A percentile compares a stretch with the other conserved stretches of the same genome.
phyloP scores from a whole-genome alignment of 78 protist species.

The Mantamonas sphyraenae region DNA sequence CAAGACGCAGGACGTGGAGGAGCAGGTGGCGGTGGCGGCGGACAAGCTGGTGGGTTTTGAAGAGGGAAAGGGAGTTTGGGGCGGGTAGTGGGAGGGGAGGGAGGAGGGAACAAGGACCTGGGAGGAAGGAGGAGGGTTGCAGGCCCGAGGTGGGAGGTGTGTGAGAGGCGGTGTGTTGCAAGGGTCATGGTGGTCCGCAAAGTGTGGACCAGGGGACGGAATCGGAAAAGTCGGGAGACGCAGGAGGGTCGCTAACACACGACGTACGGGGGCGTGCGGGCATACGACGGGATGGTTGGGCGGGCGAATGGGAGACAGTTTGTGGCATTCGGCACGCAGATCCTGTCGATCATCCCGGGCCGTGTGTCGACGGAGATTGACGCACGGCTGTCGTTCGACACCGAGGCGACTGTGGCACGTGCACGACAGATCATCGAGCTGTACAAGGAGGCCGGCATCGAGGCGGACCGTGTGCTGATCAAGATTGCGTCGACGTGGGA shows the following conservation, averaged over 20 bases:
- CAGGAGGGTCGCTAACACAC: too few species aligned
- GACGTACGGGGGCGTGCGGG: too few species aligned
- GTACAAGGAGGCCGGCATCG: slow-evolving; percentile 79
- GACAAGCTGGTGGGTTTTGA: slow-evolving; percentile 27
- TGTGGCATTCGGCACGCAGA: slow-evolving; percentile 89
- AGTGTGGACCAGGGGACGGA: too few species aligned
- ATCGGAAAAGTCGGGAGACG: too few species aligned
- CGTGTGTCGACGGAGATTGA: slow-evolving; percentile 93
- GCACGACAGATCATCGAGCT: slow-evolving; percentile 69
- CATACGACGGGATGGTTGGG: background rate
- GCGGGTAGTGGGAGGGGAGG: too few species aligned
- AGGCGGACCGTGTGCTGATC: slow-evolving; percentile 71
- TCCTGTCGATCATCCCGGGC: slow-evolving; percentile 91
- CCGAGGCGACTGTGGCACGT: slow-evolving; percentile 71
- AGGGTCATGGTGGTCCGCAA: too few species aligned
- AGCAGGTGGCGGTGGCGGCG: slow-evolving; percentile 46
- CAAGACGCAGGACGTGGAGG: slow-evolving; percentile 5
- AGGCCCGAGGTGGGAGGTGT: too few species aligned
- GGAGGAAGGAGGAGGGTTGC: too few species aligned
- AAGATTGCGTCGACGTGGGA: slow-evolving; percentile 96
- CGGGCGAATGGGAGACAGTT: background rate
- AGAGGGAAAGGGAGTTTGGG: background rate
- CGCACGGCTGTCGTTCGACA: slow-evolving; percentile 87
- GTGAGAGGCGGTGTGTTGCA: too few species aligned
- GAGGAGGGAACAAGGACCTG: too few species aligned